phyloP scores from a whole-genome alignment of 139 green algal species.

The Tetradesmus lagerheimii region DNA sequence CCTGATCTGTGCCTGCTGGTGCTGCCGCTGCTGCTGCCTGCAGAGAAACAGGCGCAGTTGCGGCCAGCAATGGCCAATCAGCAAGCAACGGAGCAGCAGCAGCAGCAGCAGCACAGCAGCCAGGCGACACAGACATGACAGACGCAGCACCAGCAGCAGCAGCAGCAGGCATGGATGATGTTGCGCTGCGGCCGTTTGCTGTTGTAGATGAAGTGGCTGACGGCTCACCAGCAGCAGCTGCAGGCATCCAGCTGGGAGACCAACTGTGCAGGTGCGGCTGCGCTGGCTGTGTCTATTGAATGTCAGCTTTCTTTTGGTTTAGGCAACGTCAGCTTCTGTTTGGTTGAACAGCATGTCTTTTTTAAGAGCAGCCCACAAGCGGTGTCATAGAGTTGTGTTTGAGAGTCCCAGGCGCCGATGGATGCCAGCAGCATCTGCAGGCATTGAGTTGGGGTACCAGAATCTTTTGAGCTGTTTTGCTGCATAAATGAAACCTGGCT shows the following conservation, averaged over 20 bases:
- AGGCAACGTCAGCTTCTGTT: too few species aligned
- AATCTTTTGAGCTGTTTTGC: too few species aligned
- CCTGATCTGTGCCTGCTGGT: not conserved
- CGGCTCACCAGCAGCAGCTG: slow-evolving; percentile 69
- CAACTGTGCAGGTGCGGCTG: slow-evolving; percentile 71
- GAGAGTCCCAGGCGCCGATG: too few species aligned
- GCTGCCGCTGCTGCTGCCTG: not conserved
- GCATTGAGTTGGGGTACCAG: too few species aligned
- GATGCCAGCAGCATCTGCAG: too few species aligned
- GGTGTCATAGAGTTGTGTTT: too few species aligned
- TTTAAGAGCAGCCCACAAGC: too few species aligned
- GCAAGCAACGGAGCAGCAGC: not conserved
- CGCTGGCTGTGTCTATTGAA: too few species aligned
- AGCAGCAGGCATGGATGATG: slow-evolving; percentile 3
- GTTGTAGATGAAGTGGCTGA: slow-evolving; percentile 82
- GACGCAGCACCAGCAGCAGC: slow-evolving; percentile 2
- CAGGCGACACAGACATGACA: not conserved
- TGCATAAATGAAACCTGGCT: too few species aligned
- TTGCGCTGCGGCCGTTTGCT: slow-evolving; percentile 72
- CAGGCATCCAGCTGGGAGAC: slow-evolving; percentile 76
- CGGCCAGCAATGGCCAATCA: not conserved
- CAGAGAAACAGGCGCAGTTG: not conserved
- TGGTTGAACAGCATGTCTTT: too few species aligned
- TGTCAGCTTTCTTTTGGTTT: too few species aligned
- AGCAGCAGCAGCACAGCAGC: not conserved